phyloP scores from a whole-genome alignment of 345 rosid species.

The Eucalyptus curtisii region DNA sequence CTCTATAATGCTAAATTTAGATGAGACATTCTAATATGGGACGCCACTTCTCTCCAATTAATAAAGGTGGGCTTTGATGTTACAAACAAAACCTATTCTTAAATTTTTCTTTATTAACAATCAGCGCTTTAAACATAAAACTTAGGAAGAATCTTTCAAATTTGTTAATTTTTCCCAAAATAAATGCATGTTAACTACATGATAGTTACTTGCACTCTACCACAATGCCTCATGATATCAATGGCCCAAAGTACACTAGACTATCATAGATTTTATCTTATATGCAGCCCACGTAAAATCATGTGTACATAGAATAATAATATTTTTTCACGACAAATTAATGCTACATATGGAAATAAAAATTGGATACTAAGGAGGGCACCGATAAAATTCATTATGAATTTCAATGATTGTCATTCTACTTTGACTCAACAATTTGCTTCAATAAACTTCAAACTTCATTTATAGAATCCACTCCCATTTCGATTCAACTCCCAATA shows the following conservation, averaged over 20 bases:
- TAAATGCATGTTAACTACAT: not conserved
- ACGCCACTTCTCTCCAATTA: accelerated
- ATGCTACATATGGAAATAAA: not conserved
- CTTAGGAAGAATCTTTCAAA: accelerated
- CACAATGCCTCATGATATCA: not conserved
- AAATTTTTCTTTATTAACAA: accelerated
- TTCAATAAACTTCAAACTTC: not conserved
- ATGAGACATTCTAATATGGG: not conserved
- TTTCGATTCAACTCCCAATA: not conserved
- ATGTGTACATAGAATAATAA: not conserved
- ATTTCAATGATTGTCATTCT: not conserved
- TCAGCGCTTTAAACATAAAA: no score
- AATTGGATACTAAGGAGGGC: not conserved
- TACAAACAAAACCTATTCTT: not conserved
- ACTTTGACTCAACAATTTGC: not conserved
- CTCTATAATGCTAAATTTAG: not conserved
- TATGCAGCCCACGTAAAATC: not conserved
- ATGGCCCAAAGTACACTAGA: not conserved
- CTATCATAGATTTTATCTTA: not conserved
- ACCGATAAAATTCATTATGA: accelerated
- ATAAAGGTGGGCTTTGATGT: not conserved
- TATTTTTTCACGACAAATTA: not conserved
- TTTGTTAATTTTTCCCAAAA: accelerated
- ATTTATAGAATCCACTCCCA: not conserved
- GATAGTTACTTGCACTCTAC: no score